Evolutionary conservation across 1,139 yeast genomes (phyloP).

Genomic region (Scheffersomyces stambukii): DNA sequence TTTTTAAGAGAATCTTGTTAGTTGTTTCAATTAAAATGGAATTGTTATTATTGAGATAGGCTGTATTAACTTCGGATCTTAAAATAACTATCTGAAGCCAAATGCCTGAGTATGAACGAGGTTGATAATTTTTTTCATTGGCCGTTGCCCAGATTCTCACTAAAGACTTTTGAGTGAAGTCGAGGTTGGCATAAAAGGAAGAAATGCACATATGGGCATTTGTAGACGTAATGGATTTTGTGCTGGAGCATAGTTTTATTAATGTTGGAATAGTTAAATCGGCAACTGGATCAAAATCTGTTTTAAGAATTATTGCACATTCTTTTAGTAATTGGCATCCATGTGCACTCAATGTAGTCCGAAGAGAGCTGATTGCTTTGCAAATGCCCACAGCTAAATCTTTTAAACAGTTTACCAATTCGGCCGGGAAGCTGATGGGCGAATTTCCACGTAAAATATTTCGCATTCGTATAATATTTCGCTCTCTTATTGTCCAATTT

Average conservation of each 20-base stretch:
- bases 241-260: slow-evolving; percentile 62
- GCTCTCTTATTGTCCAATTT: slow-evolving; percentile 80
- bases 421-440: slow-evolving; percentile 31
- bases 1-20: slow-evolving; percentile 51
- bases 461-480: slow-evolving; percentile 53
- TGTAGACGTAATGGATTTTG: slow-evolving; percentile 75
- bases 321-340: slow-evolving; percentile 84
- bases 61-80: slow-evolving; percentile 24
- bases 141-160: slow-evolving; percentile 50
- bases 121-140: slow-evolving; percentile 65
- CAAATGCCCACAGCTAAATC: slow-evolving; percentile 55
- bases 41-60: slow-evolving; percentile 34
- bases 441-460: slow-evolving; percentile 57
- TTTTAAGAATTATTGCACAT: slow-evolving; percentile 46
- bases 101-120: slow-evolving; percentile 63
- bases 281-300: slow-evolving; percentile 53
- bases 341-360: slow-evolving; percentile 78
- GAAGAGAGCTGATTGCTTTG: slow-evolving; percentile 66
- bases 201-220: slow-evolving; percentile 69
- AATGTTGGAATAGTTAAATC: slow-evolving; percentile 60
- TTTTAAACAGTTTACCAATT: slow-evolving; percentile 40
- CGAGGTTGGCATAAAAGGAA: slow-evolving; percentile 53
- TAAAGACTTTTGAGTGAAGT: slow-evolving; percentile 51
- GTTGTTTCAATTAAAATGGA: slow-evolving; percentile 42
- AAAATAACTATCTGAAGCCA: slow-evolving; percentile 67